Evolutionary conservation across 2,329 filamentous ascomycete species (phyloP).

Genomic region (Hymenoscyphus fraxineus): DNA sequence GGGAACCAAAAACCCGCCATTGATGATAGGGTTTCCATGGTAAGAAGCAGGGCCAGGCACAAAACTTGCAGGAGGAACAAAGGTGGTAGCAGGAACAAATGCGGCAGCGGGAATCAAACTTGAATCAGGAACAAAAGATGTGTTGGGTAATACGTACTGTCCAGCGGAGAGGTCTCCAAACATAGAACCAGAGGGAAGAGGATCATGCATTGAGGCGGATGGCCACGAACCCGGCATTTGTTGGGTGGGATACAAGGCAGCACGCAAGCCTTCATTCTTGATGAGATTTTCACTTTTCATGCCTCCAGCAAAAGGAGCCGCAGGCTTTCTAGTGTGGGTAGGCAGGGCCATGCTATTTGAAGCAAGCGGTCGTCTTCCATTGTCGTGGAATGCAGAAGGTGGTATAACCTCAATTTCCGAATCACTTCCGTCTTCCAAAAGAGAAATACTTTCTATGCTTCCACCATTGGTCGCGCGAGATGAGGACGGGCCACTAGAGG

Average conservation of each 20-base stretch:
- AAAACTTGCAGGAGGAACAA: background rate
- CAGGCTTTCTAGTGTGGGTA: background rate
- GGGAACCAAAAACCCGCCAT: background rate
- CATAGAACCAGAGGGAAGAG: background rate
- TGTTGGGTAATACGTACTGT: background rate
- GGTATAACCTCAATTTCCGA: conserved; percentile 34
- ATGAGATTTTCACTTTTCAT: background rate
- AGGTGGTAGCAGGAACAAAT: background rate
- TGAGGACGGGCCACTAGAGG: background rate
- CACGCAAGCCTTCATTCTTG: conserved; percentile 14
- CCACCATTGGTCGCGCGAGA: background rate
- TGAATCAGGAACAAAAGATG: background rate
- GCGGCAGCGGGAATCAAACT: background rate
- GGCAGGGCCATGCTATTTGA: background rate
- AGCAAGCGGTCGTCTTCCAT: conserved; percentile 17
- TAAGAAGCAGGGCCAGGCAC: background rate
- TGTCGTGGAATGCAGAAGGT: conserved; percentile 28
- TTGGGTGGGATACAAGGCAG: conserved; percentile 28
- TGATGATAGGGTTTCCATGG: background rate
- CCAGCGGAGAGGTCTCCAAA: background rate
- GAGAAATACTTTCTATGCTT: background rate
- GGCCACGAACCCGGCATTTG: conserved; percentile 21
- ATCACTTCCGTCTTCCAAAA: conserved; percentile 26
- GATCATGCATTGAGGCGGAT: background rate
- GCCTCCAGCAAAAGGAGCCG: conserved; percentile 3